Evolutionary conservation across 352 stramenopile genomes (phyloP), one percentile per base, ranked within the genome.

Genomic region (Phytophthora cajani): DNA sequence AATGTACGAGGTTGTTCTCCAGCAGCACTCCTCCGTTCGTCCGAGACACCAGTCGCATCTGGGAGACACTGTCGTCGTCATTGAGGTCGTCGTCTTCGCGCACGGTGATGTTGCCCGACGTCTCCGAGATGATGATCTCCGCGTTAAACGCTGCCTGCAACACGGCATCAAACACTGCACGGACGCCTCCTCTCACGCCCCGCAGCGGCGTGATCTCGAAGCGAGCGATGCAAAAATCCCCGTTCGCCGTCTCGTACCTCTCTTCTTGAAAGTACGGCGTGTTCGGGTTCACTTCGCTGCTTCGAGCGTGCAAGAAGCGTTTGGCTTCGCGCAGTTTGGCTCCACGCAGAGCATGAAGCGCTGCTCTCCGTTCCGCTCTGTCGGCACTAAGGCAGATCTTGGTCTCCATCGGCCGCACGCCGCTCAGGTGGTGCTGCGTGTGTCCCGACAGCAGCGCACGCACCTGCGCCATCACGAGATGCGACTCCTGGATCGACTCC

Each of bases 51-150:
- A 88, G 72, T 2, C 80, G 74, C 62, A 80, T 74, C 67, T 88
- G 78, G 19, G 75, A 76, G 16, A 83, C 58, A 36, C 61, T 50
- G 42, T 50, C 71, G 27, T 75, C 65, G 36, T 84, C 77, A 25
- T 74, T 71, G 30, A 75, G 79, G 67, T 91, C 84, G 65, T 89
- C 84, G 52, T 91, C 82, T 56, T 91, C 83, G 9, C 83, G 83
- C 61, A 89, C 84, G 17, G 81, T 91, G 44, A 91, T 88, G 55
- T 87, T 78, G 12, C 82, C 83, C 0, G 84, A 66, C 19, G 71
- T 79, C 64, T 91, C 83, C 6, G 83, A 89, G 58, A 89, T 85
- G 49, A 78, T 83, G 64, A 91, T 87, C 68, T 91, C 83, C 12
- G 81, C 69, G 61, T 89, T 91, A 49, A 75, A 79, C 42, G 78